Evolutionary conservation across 1,139 yeast species (phyloP).

Genomic region (Chernovozyma sophiae-reginae): DNA sequence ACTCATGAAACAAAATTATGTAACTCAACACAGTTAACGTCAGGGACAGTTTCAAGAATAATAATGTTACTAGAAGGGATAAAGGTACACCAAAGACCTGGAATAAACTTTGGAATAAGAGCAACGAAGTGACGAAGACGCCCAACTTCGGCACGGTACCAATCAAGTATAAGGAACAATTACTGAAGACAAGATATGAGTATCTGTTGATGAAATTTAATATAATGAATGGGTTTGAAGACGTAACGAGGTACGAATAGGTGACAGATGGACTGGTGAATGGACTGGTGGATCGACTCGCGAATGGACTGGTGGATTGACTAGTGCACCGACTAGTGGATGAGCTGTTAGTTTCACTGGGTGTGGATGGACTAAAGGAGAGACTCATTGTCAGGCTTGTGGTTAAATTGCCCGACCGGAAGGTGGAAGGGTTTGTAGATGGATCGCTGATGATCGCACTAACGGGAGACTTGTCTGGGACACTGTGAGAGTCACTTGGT

Average conservation of each 20-base stretch:
- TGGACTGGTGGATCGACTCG: no score
- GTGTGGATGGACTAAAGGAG: no score
- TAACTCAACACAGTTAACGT: background rate
- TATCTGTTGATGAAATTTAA: background rate
- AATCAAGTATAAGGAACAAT: conserved; percentile 11
- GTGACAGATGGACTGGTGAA: no score
- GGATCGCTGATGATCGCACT: no score
- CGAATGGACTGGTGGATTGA: background rate
- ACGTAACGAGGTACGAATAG: background rate
- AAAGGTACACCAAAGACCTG: conserved; percentile 3
- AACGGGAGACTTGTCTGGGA: no score
- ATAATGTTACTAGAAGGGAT: conserved; percentile 3
- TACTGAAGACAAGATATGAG: conserved; percentile 11
- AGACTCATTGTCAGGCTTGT: no score
- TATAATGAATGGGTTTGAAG: background rate
- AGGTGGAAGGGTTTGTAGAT: no score
- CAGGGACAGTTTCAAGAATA: conserved; percentile 2
- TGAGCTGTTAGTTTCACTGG: background rate
- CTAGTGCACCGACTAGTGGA: no score
- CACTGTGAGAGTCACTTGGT: background rate
- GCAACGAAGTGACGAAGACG: conserved; percentile 33
- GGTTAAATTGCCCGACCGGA: no score
- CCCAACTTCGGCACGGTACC: conserved; percentile 38
- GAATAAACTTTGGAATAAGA: conserved; percentile 40
- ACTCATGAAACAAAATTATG: conserved; percentile 4